These are phyloP conservation scores for Solanum lycopersicoides DNA, from an alignment of 257 asterid species.

Conservation along the genomic window DNA sequence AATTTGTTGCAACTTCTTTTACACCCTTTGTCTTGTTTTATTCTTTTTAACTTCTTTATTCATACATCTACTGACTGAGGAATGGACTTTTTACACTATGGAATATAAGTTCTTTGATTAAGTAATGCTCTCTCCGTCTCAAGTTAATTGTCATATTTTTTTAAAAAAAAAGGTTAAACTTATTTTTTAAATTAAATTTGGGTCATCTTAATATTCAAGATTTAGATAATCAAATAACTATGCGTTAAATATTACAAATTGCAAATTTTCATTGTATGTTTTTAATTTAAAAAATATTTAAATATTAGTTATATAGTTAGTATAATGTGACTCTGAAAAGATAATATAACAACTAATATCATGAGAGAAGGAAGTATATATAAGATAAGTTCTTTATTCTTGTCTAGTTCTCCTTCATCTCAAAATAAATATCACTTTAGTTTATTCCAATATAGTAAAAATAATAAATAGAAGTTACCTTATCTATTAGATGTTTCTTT, in stretches of 20 bases:
- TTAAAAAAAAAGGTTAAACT: no score
- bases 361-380: no score
- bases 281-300: no score
- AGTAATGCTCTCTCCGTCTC: not conserved
- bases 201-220: no score
- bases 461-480: not conserved
- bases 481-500: not conserved
- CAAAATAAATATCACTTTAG: no score
- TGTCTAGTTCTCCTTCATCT: not conserved
- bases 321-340: not conserved
- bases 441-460: no score
- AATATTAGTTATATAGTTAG: no score
- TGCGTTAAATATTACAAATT: not conserved
- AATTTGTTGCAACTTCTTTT: not conserved
- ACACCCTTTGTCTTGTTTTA: not conserved
- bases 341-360: not conserved
- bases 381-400: no score
- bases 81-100: not conserved
- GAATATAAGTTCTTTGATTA: not conserved
- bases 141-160: no score
- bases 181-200: no score
- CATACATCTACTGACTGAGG: not conserved
- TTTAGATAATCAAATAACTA: not conserved
- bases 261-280: not conserved
- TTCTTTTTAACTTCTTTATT: not conserved